Percentiles rank a stretch among this genome's conserved stretches.
phyloP scores from a whole-genome alignment of 257 asterid species.

The Fraxinus excelsior region DNA sequence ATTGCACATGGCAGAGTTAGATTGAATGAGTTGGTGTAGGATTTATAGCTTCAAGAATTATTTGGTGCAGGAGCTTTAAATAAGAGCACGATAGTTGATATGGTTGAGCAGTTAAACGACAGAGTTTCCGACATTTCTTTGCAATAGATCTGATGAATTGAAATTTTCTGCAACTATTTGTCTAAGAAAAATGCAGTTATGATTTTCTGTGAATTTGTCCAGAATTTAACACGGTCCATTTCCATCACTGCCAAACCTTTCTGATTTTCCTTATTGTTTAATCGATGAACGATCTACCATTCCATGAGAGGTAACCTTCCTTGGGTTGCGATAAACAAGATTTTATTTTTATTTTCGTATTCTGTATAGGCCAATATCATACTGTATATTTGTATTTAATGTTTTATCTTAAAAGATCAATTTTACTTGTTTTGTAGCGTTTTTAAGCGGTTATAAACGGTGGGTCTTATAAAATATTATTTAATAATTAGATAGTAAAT shows the following conservation, averaged over 20 bases:
- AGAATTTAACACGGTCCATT: background rate
- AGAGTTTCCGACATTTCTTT: conserved; percentile 6
- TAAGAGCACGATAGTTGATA: conserved; percentile 38
- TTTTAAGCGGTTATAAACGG: too few species aligned
- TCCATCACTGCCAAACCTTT: conserved; percentile 12
- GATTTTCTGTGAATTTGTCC: conserved; percentile 17
- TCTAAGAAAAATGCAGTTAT: conserved; percentile 34
- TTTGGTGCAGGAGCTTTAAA: conserved; percentile 28
- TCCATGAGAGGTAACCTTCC: conserved; percentile 40
- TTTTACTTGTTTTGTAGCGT: too few species aligned
- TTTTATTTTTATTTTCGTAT: too few species aligned
- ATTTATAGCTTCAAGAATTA: conserved; percentile 31
- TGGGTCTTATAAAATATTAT: too few species aligned
- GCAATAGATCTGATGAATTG: conserved; percentile 30
- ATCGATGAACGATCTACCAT: conserved; percentile 24
- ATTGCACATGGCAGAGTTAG: background rate
- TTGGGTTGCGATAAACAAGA: too few species aligned
- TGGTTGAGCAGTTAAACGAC: conserved; percentile 42
- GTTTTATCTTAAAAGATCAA: too few species aligned
- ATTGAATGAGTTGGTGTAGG: conserved; percentile 24
- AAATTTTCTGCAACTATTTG: conserved; percentile 22
- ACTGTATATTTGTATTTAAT: too few species aligned
- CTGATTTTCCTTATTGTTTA: conserved; percentile 21
- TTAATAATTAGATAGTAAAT: too few species aligned
- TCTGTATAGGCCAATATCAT: too few species aligned